phyloP scores from a whole-genome alignment of 495 filamentous ascomycete species.

The Clohesyomyces aquaticus region DNA sequence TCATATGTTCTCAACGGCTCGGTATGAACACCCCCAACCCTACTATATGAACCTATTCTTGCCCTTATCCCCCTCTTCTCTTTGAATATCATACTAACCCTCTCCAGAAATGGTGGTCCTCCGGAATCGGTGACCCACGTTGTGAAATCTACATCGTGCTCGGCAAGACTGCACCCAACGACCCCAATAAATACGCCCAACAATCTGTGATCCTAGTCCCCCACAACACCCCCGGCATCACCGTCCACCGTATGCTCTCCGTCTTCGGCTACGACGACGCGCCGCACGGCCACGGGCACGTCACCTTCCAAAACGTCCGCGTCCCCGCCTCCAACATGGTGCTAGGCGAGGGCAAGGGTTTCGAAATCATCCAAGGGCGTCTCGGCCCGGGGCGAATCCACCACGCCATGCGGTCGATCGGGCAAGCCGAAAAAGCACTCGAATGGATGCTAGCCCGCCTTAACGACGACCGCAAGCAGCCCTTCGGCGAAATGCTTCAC shows the following conservation, averaged over 20 bases:
- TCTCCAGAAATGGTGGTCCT: conserved; percentile 52
- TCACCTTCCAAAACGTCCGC: conserved; percentile 51
- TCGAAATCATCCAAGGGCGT: conserved; percentile 53
- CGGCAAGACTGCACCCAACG: conserved; percentile 49
- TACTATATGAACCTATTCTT: too few species aligned
- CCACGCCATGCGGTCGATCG: conserved; percentile 51
- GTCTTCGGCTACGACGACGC: conserved; percentile 53
- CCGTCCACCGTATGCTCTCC: conserved; percentile 53
- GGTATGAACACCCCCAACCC: too few species aligned
- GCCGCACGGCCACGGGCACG: conserved; percentile 52
- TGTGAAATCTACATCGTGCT: conserved; percentile 53
- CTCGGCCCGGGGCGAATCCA: conserved; percentile 53
- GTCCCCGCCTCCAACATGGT: conserved; percentile 49
- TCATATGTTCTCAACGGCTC: conserved; percentile 50
- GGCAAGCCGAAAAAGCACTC: conserved; percentile 51
- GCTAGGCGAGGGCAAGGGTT: conserved; percentile 49
- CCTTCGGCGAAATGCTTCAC: conserved; percentile 48
- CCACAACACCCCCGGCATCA: conserved; percentile 48
- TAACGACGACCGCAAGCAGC: conserved; percentile 51
- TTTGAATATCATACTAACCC: neutral
- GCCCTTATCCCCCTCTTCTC: neutral
- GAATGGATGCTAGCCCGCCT: conserved; percentile 50
- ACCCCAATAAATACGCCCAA: conserved; percentile 47
- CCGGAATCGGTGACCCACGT: conserved; percentile 49
- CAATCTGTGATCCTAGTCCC: conserved; percentile 52